Percentiles rank a stretch among this genome's conserved stretches.
Conservation (phyloP, 1,284 basidiomycete species). For the Boletus mariae region DNA sequence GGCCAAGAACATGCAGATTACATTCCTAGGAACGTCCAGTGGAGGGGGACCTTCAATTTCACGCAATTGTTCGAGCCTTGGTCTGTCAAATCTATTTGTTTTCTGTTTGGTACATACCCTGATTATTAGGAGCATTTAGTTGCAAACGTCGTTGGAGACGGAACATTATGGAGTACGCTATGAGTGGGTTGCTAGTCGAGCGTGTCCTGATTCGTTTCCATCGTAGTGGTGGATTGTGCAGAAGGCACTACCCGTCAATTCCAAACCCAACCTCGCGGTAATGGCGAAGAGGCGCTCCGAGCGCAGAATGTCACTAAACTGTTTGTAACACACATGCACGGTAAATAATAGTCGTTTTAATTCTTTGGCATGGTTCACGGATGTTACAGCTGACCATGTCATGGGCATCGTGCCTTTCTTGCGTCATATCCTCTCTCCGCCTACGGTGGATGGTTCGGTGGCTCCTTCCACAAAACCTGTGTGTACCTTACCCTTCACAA, state of each 20-base stretch:
- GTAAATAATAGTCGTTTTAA: slow-evolving; percentile 34
- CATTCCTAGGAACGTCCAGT: slow-evolving; percentile 73
- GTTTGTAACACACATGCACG: slow-evolving; percentile 90
- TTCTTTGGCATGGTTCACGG: slow-evolving; percentile 1
- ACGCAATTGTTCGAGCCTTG: slow-evolving; percentile 68
- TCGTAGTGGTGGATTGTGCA: slow-evolving; percentile 80
- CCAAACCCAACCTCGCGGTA: slow-evolving; percentile 38
- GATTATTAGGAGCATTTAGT: slow-evolving; percentile 29
- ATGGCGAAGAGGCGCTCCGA: slow-evolving; percentile 38
- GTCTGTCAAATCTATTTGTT: slow-evolving; percentile 12
- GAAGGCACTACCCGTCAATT: slow-evolving; percentile 79
- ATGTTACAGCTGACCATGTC: slow-evolving; percentile 66
- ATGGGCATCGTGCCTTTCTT: slow-evolving; percentile 79
- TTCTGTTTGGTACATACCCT: background rate
- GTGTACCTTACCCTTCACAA: background rate
- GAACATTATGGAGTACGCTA: slow-evolving; percentile 60
- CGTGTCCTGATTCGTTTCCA: slow-evolving; percentile 13
- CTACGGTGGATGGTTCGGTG: slow-evolving; percentile 35
- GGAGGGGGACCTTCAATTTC: slow-evolving; percentile 68
- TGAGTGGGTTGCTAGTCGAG: background rate
- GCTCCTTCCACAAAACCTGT: slow-evolving; percentile 15
- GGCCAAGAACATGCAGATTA: slow-evolving; percentile 38
- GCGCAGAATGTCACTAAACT: slow-evolving; percentile 63
- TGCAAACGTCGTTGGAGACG: slow-evolving; percentile 50
- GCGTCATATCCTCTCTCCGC: slow-evolving; percentile 56